A percentile compares a stretch with the other conserved stretches of the same genome.
Evolutionary conservation across 305 asterid genomes (phyloP).

Genomic region (Solanum chacoense): DNA sequence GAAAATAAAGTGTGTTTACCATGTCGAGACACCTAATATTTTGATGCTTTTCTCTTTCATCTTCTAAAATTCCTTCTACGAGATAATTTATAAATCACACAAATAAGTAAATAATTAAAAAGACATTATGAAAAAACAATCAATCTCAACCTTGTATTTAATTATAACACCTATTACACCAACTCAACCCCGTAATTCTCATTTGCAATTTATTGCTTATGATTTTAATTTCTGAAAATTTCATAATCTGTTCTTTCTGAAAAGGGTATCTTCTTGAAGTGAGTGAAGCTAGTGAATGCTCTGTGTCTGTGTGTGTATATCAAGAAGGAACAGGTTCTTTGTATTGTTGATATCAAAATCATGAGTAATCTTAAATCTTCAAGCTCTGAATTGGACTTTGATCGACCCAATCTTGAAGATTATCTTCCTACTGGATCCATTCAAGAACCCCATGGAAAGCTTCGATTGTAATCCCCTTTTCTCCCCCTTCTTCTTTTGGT

Average conservation of each 20-base stretch:
- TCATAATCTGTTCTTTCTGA: not conserved
- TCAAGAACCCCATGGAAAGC: slow-evolving; percentile 68
- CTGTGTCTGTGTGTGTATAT: not conserved
- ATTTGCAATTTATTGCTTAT: not conserved
- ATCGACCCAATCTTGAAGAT: slow-evolving; percentile 90
- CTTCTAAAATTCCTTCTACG: too few species aligned
- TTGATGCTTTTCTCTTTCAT: too few species aligned
- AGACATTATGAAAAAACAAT: not conserved
- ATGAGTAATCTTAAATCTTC: slow-evolving; percentile 18
- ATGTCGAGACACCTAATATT: too few species aligned
- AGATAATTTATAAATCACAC: too few species aligned
- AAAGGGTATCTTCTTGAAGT: not conserved
- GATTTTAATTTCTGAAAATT: not conserved
- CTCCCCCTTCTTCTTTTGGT: not conserved
- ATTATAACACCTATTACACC: too few species aligned
- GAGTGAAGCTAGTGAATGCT: not conserved
- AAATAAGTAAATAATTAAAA: too few species aligned
- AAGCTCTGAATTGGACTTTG: slow-evolving; percentile 80
- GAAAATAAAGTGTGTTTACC: too few species aligned
- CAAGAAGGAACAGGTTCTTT: not conserved
- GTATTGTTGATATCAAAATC: not conserved
- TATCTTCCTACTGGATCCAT: slow-evolving; percentile 87
- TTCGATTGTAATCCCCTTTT: slow-evolving; percentile 48
- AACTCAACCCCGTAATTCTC: not conserved
- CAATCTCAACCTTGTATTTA: not conserved